Evolutionary conservation across 2,329 filamentous ascomycete species (phyloP).

Genomic region (Pseudocercospora fuligena): DNA sequence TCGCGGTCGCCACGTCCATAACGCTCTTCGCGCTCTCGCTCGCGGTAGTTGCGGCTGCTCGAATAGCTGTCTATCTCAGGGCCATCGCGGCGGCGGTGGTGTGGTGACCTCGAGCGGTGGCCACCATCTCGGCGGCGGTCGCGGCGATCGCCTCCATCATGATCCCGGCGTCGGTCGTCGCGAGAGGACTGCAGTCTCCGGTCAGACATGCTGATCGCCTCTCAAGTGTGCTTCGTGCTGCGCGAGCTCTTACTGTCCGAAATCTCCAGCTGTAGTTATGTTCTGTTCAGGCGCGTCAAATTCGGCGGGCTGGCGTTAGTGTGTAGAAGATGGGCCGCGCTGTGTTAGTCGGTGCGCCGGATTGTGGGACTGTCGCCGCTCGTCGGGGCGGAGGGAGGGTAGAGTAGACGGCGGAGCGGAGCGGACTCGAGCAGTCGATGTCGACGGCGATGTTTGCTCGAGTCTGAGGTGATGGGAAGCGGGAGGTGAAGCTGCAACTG

Average conservation of each 20-base stretch:
- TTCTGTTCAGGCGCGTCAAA: not conserved
- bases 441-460: not conserved
- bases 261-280: not conserved
- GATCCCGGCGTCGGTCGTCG: constrained; percentile 48
- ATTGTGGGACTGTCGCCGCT: not conserved
- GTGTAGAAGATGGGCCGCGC: not conserved
- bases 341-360: not conserved
- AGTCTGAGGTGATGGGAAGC: not conserved
- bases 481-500: not conserved
- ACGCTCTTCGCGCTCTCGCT: constrained; percentile 90
- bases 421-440: not conserved
- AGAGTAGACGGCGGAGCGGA: not conserved
- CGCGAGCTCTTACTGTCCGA: constrained; percentile 37
- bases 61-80: constrained; percentile 82
- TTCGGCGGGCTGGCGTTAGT: constrained; percentile 5
- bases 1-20: constrained; percentile 55
- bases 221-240: constrained; percentile 25
- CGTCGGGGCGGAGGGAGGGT: not conserved
- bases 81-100: constrained; percentile 51
- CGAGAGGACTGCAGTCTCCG: constrained; percentile 50
- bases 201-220: constrained; percentile 42
- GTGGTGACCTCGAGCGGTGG: constrained; percentile 81
- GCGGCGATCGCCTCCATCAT: constrained; percentile 50
- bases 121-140: constrained; percentile 60
- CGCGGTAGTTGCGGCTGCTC: constrained; percentile 87